These are phyloP conservation scores for Phallus indusiatus DNA, from an alignment of 768 basidiomycete species.

Conservation along the genomic window DNA sequence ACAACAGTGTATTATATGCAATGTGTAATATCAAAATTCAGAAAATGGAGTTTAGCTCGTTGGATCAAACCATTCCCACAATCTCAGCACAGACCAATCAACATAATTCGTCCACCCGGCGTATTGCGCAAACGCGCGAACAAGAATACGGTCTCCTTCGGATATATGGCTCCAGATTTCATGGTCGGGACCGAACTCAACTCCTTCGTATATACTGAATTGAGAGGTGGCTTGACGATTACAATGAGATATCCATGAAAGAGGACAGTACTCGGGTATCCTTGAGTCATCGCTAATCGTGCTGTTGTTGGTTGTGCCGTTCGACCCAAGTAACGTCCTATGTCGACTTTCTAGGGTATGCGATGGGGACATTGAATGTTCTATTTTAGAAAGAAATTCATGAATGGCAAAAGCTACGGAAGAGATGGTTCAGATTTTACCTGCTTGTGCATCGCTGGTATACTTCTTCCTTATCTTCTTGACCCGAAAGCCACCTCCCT, in stretches of 20 bases:
- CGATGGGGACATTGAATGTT: not conserved
- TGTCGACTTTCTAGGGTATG: too few species aligned
- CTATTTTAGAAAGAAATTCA: not conserved
- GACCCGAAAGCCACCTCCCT: not conserved
- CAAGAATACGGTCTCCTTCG: constrained; percentile 8
- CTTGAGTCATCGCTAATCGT: too few species aligned
- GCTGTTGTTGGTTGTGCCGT: too few species aligned
- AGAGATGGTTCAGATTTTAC: not conserved
- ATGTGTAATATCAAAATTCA: not conserved
- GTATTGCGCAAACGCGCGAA: constrained; percentile 10
- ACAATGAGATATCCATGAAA: constrained; percentile 10
- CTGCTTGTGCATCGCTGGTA: not conserved
- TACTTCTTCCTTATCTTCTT: not conserved
- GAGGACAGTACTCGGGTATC: not conserved
- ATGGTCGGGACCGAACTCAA: constrained; percentile 7
- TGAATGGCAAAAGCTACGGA: not conserved
- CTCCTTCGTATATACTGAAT: not conserved
- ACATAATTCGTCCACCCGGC: constrained; percentile 9
- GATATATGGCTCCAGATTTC: constrained; percentile 10
- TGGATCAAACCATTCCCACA: constrained; percentile 12
- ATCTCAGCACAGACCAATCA: not conserved
- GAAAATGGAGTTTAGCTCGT: not conserved
- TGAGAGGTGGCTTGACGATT: constrained; percentile 1
- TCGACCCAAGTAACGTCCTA: too few species aligned
- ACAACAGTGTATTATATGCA: not conserved